Evolutionary conservation across 2,329 filamentous ascomycete species (phyloP).

Genomic region (Pseudogymnoascus sp.): DNA sequence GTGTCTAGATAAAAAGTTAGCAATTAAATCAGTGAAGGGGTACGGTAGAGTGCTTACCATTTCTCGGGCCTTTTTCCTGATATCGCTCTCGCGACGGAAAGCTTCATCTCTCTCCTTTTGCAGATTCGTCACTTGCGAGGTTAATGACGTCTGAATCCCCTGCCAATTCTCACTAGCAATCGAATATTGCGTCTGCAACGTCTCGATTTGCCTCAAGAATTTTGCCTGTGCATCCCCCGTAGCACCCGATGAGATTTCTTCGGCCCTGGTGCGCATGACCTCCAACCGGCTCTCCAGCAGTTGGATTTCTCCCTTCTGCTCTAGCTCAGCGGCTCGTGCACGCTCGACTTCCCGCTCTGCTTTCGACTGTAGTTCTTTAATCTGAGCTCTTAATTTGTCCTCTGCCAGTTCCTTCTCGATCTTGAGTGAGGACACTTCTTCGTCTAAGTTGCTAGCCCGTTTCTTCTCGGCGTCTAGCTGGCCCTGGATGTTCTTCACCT

Average conservation of each 20-base stretch:
- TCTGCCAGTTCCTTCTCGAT: constrained; percentile 71
- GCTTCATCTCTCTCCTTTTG: constrained; percentile 92
- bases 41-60: constrained; percentile 48
- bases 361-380: constrained; percentile 67
- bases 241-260: constrained; percentile 80
- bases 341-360: constrained; percentile 67
- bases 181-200: constrained; percentile 88
- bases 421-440: constrained; percentile 56
- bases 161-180: constrained; percentile 97
- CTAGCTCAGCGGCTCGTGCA: constrained; percentile 60
- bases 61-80: constrained; percentile 84
- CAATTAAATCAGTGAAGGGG: constrained; percentile 5
- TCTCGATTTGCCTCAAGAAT: constrained; percentile 88
- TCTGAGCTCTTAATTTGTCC: constrained; percentile 63
- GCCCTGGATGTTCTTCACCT: constrained; percentile 60
- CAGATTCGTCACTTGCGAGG: constrained; percentile 67
- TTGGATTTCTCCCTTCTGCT: constrained; percentile 71
- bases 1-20: constrained; percentile 46
- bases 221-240: constrained; percentile 83
- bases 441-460: constrained; percentile 48
- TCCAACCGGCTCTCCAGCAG: constrained; percentile 86
- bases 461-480: constrained; percentile 60
- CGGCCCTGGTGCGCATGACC: constrained; percentile 73
- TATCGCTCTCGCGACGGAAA: constrained; percentile 72
- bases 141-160: constrained; percentile 80